Percentiles rank a stretch among this genome's conserved stretches.
These are phyloP conservation scores for Arxiozyma bovina DNA, from an alignment of 1,139 yeast genomes.

Conservation along the genomic window DNA sequence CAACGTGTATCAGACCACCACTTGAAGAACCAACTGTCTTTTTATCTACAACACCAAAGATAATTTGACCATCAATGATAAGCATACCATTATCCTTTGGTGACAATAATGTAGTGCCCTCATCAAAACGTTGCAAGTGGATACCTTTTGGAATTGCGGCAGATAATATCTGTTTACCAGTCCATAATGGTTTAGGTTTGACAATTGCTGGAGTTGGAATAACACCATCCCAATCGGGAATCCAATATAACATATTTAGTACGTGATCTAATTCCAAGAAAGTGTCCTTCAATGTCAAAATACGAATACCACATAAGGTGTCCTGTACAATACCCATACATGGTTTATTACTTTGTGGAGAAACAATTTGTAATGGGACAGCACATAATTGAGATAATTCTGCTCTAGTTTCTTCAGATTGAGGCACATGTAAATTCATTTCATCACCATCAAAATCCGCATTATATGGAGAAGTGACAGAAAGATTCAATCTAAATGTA, in stretches of 20 bases:
- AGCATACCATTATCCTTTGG: slow-evolving; percentile 91
- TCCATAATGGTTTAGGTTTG: slow-evolving; percentile 95
- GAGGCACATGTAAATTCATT: slow-evolving; percentile 99
- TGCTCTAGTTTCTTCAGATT: slow-evolving; percentile 95
- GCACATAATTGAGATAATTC: slow-evolving; percentile 92
- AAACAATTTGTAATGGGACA: slow-evolving; percentile 93
- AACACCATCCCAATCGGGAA: slow-evolving; percentile 97
- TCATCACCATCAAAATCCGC: slow-evolving; percentile 99
- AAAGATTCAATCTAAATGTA: slow-evolving; percentile 89
- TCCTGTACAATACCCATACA: slow-evolving; percentile 99
- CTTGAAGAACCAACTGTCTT: slow-evolving; percentile 98
- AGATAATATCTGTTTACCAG: slow-evolving; percentile 91
- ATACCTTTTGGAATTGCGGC: slow-evolving; percentile 94
- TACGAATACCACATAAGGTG: slow-evolving; percentile 93
- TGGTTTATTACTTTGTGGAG: slow-evolving; percentile 97
- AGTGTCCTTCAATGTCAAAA: slow-evolving; percentile 83
- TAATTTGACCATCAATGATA: slow-evolving; percentile 83
- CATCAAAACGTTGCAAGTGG: slow-evolving; percentile 87
- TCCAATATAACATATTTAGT: slow-evolving; percentile 95
- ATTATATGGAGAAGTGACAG: slow-evolving; percentile 96
- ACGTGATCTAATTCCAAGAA: slow-evolving; percentile 90
- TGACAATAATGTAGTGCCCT: slow-evolving; percentile 71
- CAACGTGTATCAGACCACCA: slow-evolving; percentile 95
- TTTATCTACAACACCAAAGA: slow-evolving; percentile 96
- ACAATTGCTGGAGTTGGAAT: slow-evolving; percentile 94